Evolutionary conservation across 1,284 basidiomycete genomes (phyloP).

Genomic region (Moesziomyces globuligerus): DNA sequence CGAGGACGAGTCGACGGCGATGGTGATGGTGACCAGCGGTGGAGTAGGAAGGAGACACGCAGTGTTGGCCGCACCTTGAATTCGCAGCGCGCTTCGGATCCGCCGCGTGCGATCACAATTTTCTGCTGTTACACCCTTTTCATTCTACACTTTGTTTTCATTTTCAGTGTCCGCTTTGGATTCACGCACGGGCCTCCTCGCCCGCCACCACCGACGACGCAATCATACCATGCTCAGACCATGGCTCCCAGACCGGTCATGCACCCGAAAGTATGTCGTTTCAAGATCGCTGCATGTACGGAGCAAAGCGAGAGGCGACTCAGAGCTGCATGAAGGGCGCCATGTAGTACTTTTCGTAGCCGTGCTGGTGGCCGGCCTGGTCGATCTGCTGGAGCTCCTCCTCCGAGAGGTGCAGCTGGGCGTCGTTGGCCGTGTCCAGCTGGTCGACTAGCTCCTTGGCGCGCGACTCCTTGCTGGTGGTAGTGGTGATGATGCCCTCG

Average conservation of each 20-base stretch:
- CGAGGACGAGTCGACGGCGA: not conserved
- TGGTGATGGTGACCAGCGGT: not conserved
- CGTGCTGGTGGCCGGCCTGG: constrained; percentile 39
- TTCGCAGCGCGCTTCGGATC: constrained; percentile 31
- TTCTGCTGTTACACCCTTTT: constrained; percentile 4
- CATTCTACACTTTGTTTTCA: not conserved
- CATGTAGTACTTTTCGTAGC: constrained; percentile 49
- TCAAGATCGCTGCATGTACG: no score
- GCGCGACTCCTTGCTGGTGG: constrained; percentile 43
- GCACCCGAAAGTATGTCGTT: no score
- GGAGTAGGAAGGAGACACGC: not conserved
- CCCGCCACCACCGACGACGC: not conserved
- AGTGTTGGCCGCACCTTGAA: no score
- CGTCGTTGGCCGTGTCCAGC: constrained; percentile 38
- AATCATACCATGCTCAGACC: no score
- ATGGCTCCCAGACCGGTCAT: no score
- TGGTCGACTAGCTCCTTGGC: constrained; percentile 44
- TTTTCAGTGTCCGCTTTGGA: not conserved
- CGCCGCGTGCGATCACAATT: constrained; percentile 31
- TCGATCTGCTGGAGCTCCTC: constrained; percentile 47
- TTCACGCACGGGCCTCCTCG: not conserved
- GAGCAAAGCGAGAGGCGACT: not conserved
- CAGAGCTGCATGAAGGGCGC: constrained; percentile 29
- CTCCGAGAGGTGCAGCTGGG: constrained; percentile 23
- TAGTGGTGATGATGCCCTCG: constrained; percentile 53